Evolutionary conservation across 371 early-diverging fungal species (phyloP), one percentile per base, ranked within the genome.

Genomic region (Mucor ambiguus): DNA sequence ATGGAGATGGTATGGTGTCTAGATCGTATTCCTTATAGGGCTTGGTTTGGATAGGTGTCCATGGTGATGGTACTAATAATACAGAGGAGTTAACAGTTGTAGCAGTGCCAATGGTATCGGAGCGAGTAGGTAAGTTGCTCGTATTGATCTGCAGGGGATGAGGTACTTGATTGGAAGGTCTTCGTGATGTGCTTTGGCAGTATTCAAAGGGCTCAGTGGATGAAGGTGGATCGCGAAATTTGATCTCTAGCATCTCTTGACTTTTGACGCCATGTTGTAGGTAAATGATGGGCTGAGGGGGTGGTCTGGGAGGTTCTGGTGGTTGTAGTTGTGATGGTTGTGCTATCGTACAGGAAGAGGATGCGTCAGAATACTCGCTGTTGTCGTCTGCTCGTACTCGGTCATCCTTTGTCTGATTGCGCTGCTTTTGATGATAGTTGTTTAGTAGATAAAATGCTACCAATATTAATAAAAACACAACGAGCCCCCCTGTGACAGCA

Each of bases 401-500:
- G 1, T 24, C 46, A 11, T 46, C 22, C 16, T 52, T 52, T 52
- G 52, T 28, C 28, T 52, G 52, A 26, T 52, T 52, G 26, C 33
- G 55, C 46, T 33, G 29, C 22, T 52, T 41, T 55, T 66, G 52
- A 26, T 74, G 72, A 46, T 75, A 69, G 32, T 66, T 60, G 55
- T 75, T 72, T 16, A 75, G 58, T 38, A 80, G 54, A 61, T 80
- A 77, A 18, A 80, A 56, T 4, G 70, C 74, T 11, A 78, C 66
- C 12, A 80, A 56, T 11, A 80, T 68, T 9, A 78, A 61, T 12
- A 80, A 38, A 28, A 80, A 66, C 6, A 74, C 76, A 22, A 76
- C 80, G 1, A 80, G 28, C 14, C 78, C 72, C 20, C 76, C 78
- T 26, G 76, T 78, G 2, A 80, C 76, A 0, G 80, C 77, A 9